Evolutionary conservation across 2,329 filamentous ascomycete species (phyloP), one percentile per base, ranked within the genome.

Genomic region (Sporothrix pallida): DNA sequence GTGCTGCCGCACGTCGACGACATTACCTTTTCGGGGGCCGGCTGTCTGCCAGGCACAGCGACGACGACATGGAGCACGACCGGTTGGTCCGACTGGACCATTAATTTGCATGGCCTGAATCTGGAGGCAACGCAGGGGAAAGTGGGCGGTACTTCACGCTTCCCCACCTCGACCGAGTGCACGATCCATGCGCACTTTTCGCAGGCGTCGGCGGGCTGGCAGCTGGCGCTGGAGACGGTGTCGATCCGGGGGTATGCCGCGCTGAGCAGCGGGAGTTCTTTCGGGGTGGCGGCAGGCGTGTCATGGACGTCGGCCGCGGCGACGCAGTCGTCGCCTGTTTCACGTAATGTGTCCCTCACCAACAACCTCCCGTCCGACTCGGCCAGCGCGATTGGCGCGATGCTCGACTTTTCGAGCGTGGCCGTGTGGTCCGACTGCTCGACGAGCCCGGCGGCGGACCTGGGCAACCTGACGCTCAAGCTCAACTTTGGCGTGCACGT

Each of bases 71-170:
- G 71, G 71, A 50, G 63, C 31, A 62, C 71, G 42, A 4, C 17
- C 20, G 69, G n/a, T 52, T 69, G 71, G 62, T 54, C 71, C 10
- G 71, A 73, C 44, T 73, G 71, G 71, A 17, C 31, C 2, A 23
- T 73, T 20, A 58, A 20, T 23, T 13, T 72, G n/a, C 50, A 60
- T 13, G 58, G n/a, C 10, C 46, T 71, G 1, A 63, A 63, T 12
- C 15, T 71, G 12, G 70, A 71, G 17, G 70, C 46, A 1, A 26
- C 20, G 15, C 3, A 31, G 7, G 37, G 8, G 17, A n/a, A 8
- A 3, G 15, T 6, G 5, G 26, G 65, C 17, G 26, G 48, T 26
- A 23, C 52, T 12, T 26, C 17, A 7, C 26, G 42, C 8, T 17
- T n/a, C 0, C 42, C 20, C 1, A n/a, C 54, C 17, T 17, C 37